Evolutionary conservation across 1,139 yeast genomes (phyloP).

Genomic region (Nakaseomyces delphensis): DNA sequence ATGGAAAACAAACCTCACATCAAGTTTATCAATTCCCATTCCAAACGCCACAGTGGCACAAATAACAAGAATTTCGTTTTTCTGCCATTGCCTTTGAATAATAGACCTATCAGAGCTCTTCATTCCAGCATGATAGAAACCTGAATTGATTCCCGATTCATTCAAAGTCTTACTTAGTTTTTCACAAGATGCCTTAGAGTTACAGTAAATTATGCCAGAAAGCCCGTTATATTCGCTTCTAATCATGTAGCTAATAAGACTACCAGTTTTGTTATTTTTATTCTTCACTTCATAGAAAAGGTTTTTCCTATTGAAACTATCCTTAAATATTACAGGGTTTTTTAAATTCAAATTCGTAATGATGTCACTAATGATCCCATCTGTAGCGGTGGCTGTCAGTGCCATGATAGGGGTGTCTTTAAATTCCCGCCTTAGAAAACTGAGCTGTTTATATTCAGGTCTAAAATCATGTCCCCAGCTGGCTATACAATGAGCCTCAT

Average conservation of each 20-base stretch:
- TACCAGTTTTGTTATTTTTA: constrained; percentile 48
- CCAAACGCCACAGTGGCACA: constrained; percentile 97
- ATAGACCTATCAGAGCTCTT: constrained; percentile 55
- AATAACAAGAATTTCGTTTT: constrained; percentile 56
- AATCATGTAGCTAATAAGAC: constrained; percentile 51
- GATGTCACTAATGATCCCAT: constrained; percentile 75
- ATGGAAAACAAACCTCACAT: constrained; percentile 83
- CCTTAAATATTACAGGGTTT: constrained; percentile 36
- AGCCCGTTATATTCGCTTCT: constrained; percentile 41
- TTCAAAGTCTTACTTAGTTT: constrained; percentile 57
- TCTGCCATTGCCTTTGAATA: constrained; percentile 74
- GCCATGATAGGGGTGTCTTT: constrained; percentile 87
- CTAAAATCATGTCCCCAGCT: constrained; percentile 98
- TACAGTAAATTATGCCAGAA: constrained; percentile 87
- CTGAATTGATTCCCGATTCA: constrained; percentile 53
- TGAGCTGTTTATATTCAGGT: constrained; percentile 80
- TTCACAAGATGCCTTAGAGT: constrained; percentile 79
- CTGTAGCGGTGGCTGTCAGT: constrained; percentile 90
- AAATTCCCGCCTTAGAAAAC: constrained; percentile 56
- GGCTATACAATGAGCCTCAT: constrained; percentile 94
- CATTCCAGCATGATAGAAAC: constrained; percentile 89
- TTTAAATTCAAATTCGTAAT: constrained; percentile 55
- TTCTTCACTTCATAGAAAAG: constrained; percentile 63
- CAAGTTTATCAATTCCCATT: constrained; percentile 95
- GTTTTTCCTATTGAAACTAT: constrained; percentile 81